A percentile compares a stretch with the other conserved stretches of the same genome.
These are phyloP conservation scores for Schizophyllum commune DNA, from an alignment of 1,284 basidiomycete genomes.

Conservation along the genomic window DNA sequence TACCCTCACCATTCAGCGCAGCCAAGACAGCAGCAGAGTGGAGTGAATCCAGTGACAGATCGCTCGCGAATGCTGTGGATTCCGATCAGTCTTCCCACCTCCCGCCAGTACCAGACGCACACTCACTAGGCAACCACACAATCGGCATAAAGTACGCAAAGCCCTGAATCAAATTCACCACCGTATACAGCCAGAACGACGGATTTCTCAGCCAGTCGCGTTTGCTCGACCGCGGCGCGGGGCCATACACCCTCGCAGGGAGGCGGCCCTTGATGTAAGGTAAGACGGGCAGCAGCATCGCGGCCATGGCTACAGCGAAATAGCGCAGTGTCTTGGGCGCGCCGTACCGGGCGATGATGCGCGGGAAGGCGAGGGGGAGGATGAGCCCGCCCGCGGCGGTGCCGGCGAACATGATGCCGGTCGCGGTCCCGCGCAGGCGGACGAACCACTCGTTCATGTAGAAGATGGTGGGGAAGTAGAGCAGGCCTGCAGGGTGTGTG, in stretches of 20 bases:
- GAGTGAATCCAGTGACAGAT: constrained; percentile 17
- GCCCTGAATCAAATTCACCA: constrained; percentile 26
- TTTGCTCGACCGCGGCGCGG: not conserved
- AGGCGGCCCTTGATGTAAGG: constrained; percentile 27
- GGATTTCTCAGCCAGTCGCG: constrained; percentile 18
- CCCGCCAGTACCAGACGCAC: too few relatives aligned
- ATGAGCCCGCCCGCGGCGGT: constrained; percentile 27
- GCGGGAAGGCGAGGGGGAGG: constrained; percentile 26
- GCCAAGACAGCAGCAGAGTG: constrained; percentile 21
- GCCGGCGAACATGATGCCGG: constrained; percentile 35
- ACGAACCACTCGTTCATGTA: constrained; percentile 39
- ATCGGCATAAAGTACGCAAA: constrained; percentile 28
- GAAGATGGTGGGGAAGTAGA: constrained; percentile 27
- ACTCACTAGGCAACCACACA: constrained; percentile 28
- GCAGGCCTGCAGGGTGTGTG: constrained; percentile 17
- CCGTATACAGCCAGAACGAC: constrained; percentile 22
- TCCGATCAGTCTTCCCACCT: not conserved
- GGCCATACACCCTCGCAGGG: constrained; percentile 14
- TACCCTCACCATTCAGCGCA: constrained; percentile 15
- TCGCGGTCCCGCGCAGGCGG: constrained; percentile 29
- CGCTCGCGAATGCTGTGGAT: constrained; percentile 22
- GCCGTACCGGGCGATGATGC: constrained; percentile 21
- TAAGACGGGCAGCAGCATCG: constrained; percentile 18
- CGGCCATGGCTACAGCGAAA: constrained; percentile 18
- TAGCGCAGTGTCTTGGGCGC: constrained; percentile 20